Percentiles rank a stretch among this genome's conserved stretches.
Conservation (phyloP, 2,329 filamentous ascomycete species). For the Sphaerulina musiva region DNA sequence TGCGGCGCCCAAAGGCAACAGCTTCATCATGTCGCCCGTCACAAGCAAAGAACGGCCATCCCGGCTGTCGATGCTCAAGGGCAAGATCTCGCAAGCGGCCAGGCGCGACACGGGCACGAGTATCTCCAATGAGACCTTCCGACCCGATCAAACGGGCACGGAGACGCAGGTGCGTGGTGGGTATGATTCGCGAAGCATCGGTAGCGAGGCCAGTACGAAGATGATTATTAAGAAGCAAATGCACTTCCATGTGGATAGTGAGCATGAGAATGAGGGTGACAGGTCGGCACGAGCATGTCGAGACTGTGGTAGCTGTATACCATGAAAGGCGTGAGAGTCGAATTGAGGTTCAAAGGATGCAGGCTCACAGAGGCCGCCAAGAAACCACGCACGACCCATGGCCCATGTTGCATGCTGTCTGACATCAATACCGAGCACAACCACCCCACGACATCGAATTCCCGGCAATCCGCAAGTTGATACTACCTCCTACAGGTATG, state of each 20-base stretch:
- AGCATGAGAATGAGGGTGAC: background rate
- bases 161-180: conserved; percentile 6
- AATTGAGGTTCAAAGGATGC: too few relatives aligned
- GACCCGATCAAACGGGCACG: conserved; percentile 1
- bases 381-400: too few relatives aligned
- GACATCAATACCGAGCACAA: too few relatives aligned
- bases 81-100: conserved; percentile 1
- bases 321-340: too few relatives aligned
- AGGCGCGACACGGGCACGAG: background rate
- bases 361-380: too few relatives aligned
- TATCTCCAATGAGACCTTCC: background rate
- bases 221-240: conserved; percentile 22
- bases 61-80: background rate
- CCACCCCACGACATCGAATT: too few relatives aligned
- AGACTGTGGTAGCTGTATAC: too few relatives aligned
- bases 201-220: conserved; percentile 16
- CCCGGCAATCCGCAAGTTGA: too few relatives aligned
- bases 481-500: too few relatives aligned
- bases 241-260: conserved; percentile 12
- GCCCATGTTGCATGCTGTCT: too few relatives aligned
- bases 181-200: conserved; percentile 11
- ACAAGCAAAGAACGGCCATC: background rate
- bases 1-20: conserved; percentile 6
- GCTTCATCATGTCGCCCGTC: conserved; percentile 4
- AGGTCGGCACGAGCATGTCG: too few relatives aligned